phyloP scores from a whole-genome alignment of 2,329 filamentous ascomycete genomes.

The Trichoderma semiorbis region DNA sequence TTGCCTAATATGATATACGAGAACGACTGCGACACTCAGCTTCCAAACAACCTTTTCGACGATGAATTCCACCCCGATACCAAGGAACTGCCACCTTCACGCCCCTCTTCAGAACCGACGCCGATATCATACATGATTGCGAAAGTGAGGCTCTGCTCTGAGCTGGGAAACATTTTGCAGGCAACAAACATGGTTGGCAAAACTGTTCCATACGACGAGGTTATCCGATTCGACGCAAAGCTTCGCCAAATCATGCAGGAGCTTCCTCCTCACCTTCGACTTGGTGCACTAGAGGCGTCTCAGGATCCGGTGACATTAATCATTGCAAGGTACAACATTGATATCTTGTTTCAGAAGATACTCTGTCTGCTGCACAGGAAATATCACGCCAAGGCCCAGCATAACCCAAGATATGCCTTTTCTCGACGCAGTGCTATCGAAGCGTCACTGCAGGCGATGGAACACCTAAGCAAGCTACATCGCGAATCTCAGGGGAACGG shows the following conservation, averaged over 20 bases:
- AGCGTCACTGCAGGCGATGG: slow-evolving; percentile 76
- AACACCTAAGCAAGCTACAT: slow-evolving; percentile 72
- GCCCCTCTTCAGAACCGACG: slow-evolving; percentile 67
- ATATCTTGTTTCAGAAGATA: slow-evolving; percentile 83
- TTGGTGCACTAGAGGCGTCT: slow-evolving; percentile 71
- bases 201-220: slow-evolving; percentile 59
- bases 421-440: slow-evolving; percentile 83
- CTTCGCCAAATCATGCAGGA: slow-evolving; percentile 60
- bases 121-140: slow-evolving; percentile 76
- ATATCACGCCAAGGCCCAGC: slow-evolving; percentile 73
- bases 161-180: slow-evolving; percentile 71
- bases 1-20: slow-evolving; percentile 67
- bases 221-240: slow-evolving; percentile 59
- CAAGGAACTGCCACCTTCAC: slow-evolving; percentile 62
- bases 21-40: slow-evolving; percentile 69
- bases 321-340: slow-evolving; percentile 78
- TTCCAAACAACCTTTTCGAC: slow-evolving; percentile 76
- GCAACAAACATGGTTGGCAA: slow-evolving; percentile 55
- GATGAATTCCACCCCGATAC: slow-evolving; percentile 72
- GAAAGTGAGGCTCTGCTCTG: slow-evolving; percentile 64
- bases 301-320: slow-evolving; percentile 80
- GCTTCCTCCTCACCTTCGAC: slow-evolving; percentile 74
- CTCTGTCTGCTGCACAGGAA: slow-evolving; percentile 86
- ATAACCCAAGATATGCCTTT: slow-evolving; percentile 77
- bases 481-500: slow-evolving; percentile 70